phyloP scores from a whole-genome alignment of 176 grass and related monocot species.

The Dendrocalamus sinicus region DNA sequence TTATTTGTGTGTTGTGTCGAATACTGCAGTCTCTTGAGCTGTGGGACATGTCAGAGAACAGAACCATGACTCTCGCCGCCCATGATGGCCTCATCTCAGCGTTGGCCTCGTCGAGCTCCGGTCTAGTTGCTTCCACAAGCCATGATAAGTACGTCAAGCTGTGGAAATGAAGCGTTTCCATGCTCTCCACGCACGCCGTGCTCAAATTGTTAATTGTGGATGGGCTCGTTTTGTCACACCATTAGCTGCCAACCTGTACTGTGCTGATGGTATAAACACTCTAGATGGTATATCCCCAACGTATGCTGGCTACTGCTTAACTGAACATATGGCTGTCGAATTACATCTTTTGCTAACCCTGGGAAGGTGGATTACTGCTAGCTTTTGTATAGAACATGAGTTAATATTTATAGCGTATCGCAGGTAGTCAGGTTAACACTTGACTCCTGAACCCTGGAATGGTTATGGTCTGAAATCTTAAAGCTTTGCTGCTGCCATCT shows the following conservation, averaged over 20 bases:
- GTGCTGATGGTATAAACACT: slow-evolving; percentile 28
- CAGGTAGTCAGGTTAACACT: not conserved
- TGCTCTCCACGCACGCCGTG: too few species aligned
- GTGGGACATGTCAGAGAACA: slow-evolving; percentile 81
- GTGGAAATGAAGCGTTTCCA: slow-evolving; percentile 56
- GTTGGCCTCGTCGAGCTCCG: slow-evolving; percentile 64
- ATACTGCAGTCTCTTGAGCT: slow-evolving; percentile 80
- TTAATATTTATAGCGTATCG: slow-evolving; percentile 2
- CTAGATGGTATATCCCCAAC: not conserved
- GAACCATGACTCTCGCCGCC: slow-evolving; percentile 71
- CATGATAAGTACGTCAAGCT: slow-evolving; percentile 91
- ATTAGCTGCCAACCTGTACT: not conserved
- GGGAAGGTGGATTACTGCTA: slow-evolving; percentile 40
- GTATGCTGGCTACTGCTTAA: slow-evolving; percentile 5
- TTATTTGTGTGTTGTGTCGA: not conserved
- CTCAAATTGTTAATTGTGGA: not conserved
- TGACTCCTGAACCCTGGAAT: not conserved
- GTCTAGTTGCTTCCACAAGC: slow-evolving; percentile 75
- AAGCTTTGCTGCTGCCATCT: not conserved
- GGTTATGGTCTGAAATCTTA: not conserved
- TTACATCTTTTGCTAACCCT: slow-evolving; percentile 39
- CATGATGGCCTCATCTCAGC: slow-evolving; percentile 68
- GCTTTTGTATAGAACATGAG: slow-evolving; percentile 47
- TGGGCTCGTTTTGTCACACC: slow-evolving; percentile 27
- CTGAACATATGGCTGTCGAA: slow-evolving; percentile 28